These are phyloP conservation scores for Quercus phellos DNA, from an alignment of 331 rosid genomes.

Conservation along the genomic window DNA sequence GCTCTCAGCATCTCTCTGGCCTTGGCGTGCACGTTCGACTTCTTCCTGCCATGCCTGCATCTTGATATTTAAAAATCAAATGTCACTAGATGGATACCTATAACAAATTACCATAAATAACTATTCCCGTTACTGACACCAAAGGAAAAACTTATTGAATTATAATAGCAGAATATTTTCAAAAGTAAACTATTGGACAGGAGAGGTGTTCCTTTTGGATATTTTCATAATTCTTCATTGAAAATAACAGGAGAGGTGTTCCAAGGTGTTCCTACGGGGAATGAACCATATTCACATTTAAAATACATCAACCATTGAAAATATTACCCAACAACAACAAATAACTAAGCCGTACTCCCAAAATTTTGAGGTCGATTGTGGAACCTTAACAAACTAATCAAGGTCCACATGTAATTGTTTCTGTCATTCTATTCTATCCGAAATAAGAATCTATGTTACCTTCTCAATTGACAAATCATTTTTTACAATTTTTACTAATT, in stretches of 20 bases:
- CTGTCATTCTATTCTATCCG: too few species aligned
- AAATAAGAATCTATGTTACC: too few species aligned
- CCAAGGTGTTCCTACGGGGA: background rate
- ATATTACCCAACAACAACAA: background rate
- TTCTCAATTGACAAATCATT: too few species aligned
- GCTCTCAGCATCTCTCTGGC: constrained; percentile 97
- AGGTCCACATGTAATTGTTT: too few species aligned
- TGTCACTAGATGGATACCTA: constrained; percentile 18
- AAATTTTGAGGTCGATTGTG: too few species aligned
- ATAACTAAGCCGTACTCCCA: too few species aligned
- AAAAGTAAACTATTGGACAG: background rate
- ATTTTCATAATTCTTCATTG: too few species aligned
- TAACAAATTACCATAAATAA: background rate
- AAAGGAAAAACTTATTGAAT: background rate
- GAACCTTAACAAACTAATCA: too few species aligned
- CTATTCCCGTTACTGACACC: background rate
- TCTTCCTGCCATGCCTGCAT: constrained; percentile 97
- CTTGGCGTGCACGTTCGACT: constrained; percentile 89
- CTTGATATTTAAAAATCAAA: constrained; percentile 28
- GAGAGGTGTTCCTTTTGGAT: background rate
- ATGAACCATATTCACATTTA: background rate
- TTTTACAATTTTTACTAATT: too few species aligned
- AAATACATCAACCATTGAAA: background rate
- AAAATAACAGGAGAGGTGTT: background rate
- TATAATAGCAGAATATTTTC: background rate